Conservation (phyloP, 495 filamentous ascomycete species). For the Terfezia boudieri region DNA sequence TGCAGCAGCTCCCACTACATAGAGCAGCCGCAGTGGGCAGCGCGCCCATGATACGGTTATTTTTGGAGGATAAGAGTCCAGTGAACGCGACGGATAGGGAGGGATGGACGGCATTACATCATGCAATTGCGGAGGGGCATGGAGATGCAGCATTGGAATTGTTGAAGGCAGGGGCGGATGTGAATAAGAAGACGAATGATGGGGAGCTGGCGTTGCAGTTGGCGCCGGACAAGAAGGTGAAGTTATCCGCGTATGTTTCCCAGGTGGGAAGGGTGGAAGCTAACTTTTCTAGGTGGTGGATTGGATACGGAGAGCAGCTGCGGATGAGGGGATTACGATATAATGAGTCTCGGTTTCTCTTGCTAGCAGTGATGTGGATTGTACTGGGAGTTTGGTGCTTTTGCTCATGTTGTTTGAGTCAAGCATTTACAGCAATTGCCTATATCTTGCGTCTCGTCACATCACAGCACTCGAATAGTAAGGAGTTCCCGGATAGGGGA, state of each 20-base stretch:
- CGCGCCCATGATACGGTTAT: constrained; percentile 57
- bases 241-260: background rate
- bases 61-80: constrained; percentile 60
- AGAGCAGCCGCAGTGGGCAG: constrained; percentile 78
- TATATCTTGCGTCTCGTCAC: too few relatives aligned
- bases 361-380: too few relatives aligned
- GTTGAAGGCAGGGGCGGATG: constrained; percentile 6
- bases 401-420: too few relatives aligned
- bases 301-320: constrained; percentile 7
- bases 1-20: constrained; percentile 64
- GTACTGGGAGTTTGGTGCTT: too few relatives aligned
- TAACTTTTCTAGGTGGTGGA: constrained; percentile 2
- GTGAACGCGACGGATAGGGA: constrained; percentile 68
- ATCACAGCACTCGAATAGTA: too few relatives aligned
- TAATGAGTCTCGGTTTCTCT: background rate
- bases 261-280: background rate
- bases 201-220: background rate
- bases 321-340: constrained; percentile 13
- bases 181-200: constrained; percentile 1
- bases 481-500: too few relatives aligned
- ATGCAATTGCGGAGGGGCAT: constrained; percentile 25
- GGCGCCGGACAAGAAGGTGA: constrained; percentile 6
- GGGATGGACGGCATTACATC: constrained; percentile 75
- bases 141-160: constrained; percentile 8
- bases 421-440: too few relatives aligned